Conservation (phyloP, 345 rosid species). For the Salix udensis region DNA sequence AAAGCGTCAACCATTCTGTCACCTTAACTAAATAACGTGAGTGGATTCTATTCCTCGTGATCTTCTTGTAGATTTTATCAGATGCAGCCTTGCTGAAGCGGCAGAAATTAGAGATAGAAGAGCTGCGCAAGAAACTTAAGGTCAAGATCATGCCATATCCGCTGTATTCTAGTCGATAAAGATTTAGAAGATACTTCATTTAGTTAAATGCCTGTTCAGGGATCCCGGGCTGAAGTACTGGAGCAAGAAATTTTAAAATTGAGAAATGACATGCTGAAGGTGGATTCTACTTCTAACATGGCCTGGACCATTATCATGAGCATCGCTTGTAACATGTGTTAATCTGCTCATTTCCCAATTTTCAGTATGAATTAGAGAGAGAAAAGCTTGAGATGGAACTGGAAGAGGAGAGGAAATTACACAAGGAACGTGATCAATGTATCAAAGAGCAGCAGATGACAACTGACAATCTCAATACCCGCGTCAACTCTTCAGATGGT, state of each 20-base stretch:
- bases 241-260: constrained; percentile 84
- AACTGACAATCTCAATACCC: constrained; percentile 53
- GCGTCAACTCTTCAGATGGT: constrained; percentile 40
- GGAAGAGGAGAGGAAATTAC: constrained; percentile 81
- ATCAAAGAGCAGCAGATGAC: constrained; percentile 68
- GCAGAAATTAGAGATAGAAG: constrained; percentile 94
- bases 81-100: constrained; percentile 91
- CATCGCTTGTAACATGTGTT: not conserved
- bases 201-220: constrained; percentile 43
- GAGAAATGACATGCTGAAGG: constrained; percentile 91
- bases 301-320: constrained; percentile 6
- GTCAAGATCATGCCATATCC: constrained; percentile 30
- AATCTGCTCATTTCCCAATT: constrained; percentile 12
- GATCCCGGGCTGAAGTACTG: constrained; percentile 82
- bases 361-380: constrained; percentile 82
- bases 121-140: constrained; percentile 77
- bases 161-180: not conserved
- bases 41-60: not conserved
- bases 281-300: constrained; percentile 23
- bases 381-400: constrained; percentile 84
- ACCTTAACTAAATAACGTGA: not conserved
- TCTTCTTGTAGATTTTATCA: constrained; percentile 62
- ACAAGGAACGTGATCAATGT: constrained; percentile 57
- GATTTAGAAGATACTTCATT: constrained; percentile 10
- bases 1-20: not conserved